phyloP scores from a whole-genome alignment of 2,329 filamentous ascomycete species.

The Zasmidium angulare region DNA sequence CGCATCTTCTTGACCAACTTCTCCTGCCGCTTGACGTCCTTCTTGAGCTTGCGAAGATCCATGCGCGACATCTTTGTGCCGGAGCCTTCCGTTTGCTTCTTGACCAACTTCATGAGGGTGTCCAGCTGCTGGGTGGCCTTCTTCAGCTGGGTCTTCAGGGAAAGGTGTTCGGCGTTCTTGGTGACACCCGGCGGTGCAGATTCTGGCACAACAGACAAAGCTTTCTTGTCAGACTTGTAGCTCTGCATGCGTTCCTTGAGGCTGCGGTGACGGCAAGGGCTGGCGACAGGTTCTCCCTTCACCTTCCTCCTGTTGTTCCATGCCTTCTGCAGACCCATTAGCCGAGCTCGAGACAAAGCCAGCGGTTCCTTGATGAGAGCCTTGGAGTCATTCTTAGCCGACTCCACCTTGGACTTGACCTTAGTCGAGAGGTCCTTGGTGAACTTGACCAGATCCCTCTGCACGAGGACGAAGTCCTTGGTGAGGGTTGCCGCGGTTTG shows the following conservation, averaged over 20 bases:
- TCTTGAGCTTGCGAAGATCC: background rate
- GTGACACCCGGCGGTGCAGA: background rate
- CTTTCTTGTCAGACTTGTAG: background rate
- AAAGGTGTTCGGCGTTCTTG: background rate
- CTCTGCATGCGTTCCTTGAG: background rate
- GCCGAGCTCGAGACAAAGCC: slow-evolving; percentile 14
- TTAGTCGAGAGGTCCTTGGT: slow-evolving; percentile 17
- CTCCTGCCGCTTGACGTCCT: background rate
- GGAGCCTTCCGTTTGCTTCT: background rate
- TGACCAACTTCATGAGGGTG: background rate
- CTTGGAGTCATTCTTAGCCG: slow-evolving; percentile 17
- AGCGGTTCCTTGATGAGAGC: slow-evolving; percentile 13
- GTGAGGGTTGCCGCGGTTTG: slow-evolving; percentile 13
- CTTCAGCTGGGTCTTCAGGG: background rate
- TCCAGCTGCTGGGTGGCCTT: background rate
- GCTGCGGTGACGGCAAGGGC: background rate
- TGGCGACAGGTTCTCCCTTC: background rate
- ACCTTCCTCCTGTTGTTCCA: background rate
- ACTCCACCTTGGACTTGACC: slow-evolving; percentile 17
- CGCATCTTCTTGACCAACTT: slow-evolving; percentile 1
- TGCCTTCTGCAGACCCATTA: slow-evolving; percentile 16
- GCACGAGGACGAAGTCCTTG: slow-evolving; percentile 20
- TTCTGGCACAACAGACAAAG: background rate
- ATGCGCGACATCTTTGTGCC: background rate
- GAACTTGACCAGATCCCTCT: slow-evolving; percentile 19